Evolutionary conservation across 768 basidiomycete genomes (phyloP).

Genomic region (Ramaria rubella): DNA sequence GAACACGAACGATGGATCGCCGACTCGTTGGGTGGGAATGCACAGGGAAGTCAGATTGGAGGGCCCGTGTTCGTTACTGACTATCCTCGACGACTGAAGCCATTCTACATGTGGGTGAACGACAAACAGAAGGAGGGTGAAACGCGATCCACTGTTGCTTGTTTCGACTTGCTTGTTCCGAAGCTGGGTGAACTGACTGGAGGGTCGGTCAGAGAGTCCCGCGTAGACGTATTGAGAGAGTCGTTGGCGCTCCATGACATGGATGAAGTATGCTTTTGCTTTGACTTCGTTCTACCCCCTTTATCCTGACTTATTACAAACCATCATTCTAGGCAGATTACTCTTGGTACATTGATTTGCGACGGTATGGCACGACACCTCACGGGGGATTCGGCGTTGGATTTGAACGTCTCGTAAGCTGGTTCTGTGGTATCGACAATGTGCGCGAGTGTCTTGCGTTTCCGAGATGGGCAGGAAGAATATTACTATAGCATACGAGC

Average conservation of each 20-base stretch:
- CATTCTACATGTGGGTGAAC: conserved; percentile 93
- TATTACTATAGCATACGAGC: conserved; percentile 44
- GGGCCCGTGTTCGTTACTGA: conserved; percentile 90
- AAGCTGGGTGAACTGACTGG: conserved; percentile 85
- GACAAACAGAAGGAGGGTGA: conserved; percentile 21
- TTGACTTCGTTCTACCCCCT: not conserved
- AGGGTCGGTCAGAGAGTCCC: conserved; percentile 84
- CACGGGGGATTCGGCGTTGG: conserved; percentile 97
- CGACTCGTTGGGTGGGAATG: conserved; percentile 36
- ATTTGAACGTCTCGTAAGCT: conserved; percentile 84
- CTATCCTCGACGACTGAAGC: conserved; percentile 78
- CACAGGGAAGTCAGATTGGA: conserved; percentile 23
- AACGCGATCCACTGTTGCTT: conserved; percentile 61
- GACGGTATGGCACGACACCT: conserved; percentile 79
- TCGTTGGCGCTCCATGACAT: conserved; percentile 46
- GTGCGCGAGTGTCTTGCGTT: conserved; percentile 90
- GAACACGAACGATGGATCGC: conserved; percentile 94
- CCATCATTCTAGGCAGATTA: not conserved
- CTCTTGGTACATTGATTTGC: conserved; percentile 78
- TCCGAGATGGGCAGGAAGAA: conserved; percentile 81
- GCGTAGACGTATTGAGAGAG: conserved; percentile 42
- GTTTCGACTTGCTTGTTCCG: conserved; percentile 92
- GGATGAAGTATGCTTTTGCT: conserved; percentile 33
- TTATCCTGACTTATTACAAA: not conserved
- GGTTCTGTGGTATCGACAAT: conserved; percentile 83